Base-by-base conservation (phyloP, 2,329 filamentous ascomycete genomes). In the Chrysoporthe deuterocubensis region DNA sequence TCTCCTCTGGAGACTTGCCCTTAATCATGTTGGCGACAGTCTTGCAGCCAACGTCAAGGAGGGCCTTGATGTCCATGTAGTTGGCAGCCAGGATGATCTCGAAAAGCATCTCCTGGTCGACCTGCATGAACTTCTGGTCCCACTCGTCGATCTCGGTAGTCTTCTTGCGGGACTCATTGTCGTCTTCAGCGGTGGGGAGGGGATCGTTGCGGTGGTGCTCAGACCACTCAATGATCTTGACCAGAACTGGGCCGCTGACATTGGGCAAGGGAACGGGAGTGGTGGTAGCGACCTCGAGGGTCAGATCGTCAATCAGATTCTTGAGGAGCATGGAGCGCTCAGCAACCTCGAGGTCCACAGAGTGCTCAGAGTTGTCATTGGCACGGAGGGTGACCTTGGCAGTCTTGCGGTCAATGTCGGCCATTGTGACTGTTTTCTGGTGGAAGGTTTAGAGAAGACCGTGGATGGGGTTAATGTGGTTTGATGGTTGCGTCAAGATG, bases 21-120 rank as follows among this genome's bases (percentile, higher is more conserved):
- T 99, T 99, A 86, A 99, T 99, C 96, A 99, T 99, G 83, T 99
- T 99, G 71, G 96, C 96, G 18, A 99, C 96, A 0, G 96, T 99
- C 89, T 99, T 99, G 89, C 96, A 99, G 71, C 96, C 96, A 69
- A 98, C 95, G 72, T 99, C 96, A 40, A 99, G 90, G 1, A 99
- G 91, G 1, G 94, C 92, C 87, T 98, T 99, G 85, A 99, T 99
- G 74, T 99, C 96, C 69, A 99, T 91, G 80, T 98, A 99, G 86
- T 99, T 99, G 75, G 95, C 93, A 3, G 96, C 96, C 37, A 99
- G 87, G 74, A 99, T 99, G 77, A 99, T 98, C 84, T 99, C 96
- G 74, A 99, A 99, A 1, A 99, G 88, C 96, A 99, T 98, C 82
- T 99, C 96, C 78, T 99, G 96, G 79, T 99, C 96, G 21, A 99